Conservation (phyloP, 2,329 filamentous ascomycete genomes). For the Fusarium begoniae region DNA sequence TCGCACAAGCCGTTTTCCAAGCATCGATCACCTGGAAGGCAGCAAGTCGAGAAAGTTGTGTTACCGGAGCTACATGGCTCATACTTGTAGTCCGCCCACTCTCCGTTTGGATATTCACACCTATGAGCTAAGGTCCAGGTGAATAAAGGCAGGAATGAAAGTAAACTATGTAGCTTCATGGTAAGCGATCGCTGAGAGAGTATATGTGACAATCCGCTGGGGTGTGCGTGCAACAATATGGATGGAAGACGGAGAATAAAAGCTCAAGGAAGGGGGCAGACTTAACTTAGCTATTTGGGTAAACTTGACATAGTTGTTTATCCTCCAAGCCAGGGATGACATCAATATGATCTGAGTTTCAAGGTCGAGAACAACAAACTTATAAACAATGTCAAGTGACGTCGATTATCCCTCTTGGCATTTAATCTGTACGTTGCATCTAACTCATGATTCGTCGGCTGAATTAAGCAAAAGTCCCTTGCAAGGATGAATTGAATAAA, state of each 20-base stretch:
- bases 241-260: not conserved
- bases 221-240: no score
- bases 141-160: no score
- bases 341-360: not conserved
- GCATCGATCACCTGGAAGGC: not conserved
- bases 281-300: not conserved
- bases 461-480: not conserved
- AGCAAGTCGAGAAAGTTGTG: not conserved
- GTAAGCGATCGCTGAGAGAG: no score
- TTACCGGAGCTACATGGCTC: not conserved
- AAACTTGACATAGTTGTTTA: not conserved
- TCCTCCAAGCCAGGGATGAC: fast-evolving
- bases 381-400: not conserved
- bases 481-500: not conserved
- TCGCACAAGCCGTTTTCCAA: not conserved
- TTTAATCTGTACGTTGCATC: not conserved
- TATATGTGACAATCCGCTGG: no score
- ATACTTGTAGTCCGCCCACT: not conserved
- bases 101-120: not conserved
- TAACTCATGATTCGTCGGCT: not conserved
- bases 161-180: no score
- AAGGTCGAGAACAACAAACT: not conserved
- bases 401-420: not conserved
- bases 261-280: not conserved
- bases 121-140: no score